Evolutionary conservation across 306 rosid genomes (phyloP).

Genomic region (Quercus wislizeni): DNA sequence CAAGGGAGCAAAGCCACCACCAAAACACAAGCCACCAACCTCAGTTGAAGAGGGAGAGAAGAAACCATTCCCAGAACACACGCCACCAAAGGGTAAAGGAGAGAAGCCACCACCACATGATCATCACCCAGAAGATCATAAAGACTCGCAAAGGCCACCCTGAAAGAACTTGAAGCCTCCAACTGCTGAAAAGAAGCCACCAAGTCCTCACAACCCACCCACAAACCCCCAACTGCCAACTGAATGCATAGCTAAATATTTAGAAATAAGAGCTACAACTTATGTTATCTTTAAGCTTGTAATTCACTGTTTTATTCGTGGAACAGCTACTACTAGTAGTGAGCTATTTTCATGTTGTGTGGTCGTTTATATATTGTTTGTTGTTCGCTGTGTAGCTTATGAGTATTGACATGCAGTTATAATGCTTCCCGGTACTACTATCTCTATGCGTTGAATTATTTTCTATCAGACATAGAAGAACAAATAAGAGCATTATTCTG

Average conservation of each 20-base stretch:
- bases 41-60: no score
- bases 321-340: not conserved
- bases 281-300: not conserved
- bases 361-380: not conserved
- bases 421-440: no score
- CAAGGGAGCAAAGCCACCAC: conserved; percentile 7
- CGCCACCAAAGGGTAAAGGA: not conserved
- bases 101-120: conserved; percentile 3
- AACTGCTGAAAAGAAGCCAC: not conserved
- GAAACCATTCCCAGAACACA: no score
- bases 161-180: not conserved
- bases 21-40: not conserved
- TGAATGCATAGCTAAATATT: not conserved
- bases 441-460: no score
- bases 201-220: not conserved
- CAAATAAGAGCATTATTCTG: no score
- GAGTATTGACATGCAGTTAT: not conserved
- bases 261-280: not conserved
- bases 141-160: not conserved
- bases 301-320: not conserved
- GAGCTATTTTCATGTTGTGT: not conserved
- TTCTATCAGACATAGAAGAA: no score
- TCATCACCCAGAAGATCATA: not conserved
- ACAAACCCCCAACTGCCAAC: not conserved
- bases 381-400: not conserved